phyloP scores from a whole-genome alignment of 352 stramenopile species.

The Phytophthora fragariae region DNA sequence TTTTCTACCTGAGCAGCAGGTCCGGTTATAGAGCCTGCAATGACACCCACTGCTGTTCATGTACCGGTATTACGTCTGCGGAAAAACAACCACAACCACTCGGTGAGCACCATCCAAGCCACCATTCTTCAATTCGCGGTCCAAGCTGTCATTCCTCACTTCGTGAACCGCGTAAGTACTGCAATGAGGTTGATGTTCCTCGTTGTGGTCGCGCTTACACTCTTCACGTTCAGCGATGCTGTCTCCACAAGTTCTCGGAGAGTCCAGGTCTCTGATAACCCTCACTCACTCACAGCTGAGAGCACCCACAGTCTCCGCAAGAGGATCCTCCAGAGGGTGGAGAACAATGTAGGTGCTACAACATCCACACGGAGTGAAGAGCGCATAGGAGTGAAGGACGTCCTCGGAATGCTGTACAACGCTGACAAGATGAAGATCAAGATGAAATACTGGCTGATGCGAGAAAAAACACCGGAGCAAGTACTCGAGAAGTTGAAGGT shows the following conservation, averaged over 20 bases:
- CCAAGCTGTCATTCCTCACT: constrained; percentile 13
- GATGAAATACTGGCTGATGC: constrained; percentile 20
- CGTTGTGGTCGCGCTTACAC: neutral
- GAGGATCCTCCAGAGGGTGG: neutral
- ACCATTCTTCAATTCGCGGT: constrained; percentile 10
- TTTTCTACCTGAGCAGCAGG: constrained; percentile 7
- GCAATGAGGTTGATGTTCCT: constrained; percentile 1
- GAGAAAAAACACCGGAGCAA: constrained; percentile 8
- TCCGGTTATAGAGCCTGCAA: constrained; percentile 3
- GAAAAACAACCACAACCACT: constrained; percentile 4
- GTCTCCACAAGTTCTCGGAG: neutral
- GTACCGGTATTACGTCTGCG: no score
- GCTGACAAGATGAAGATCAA: constrained; percentile 17
- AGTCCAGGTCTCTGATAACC: neutral
- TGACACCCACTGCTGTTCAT: no score
- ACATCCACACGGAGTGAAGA: constrained; percentile 1
- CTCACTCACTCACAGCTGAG: neutral
- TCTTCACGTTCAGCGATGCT: neutral
- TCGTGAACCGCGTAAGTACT: neutral
- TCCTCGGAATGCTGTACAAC: neutral
- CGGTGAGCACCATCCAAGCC: constrained; percentile 6
- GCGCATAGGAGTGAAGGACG: constrained; percentile 4
- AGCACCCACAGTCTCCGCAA: neutral
- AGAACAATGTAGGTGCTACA: no score
- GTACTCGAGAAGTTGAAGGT: constrained; percentile 25